Base-by-base conservation (phyloP, 176 grass and related monocot genomes). In the Leersia perrieri region DNA sequence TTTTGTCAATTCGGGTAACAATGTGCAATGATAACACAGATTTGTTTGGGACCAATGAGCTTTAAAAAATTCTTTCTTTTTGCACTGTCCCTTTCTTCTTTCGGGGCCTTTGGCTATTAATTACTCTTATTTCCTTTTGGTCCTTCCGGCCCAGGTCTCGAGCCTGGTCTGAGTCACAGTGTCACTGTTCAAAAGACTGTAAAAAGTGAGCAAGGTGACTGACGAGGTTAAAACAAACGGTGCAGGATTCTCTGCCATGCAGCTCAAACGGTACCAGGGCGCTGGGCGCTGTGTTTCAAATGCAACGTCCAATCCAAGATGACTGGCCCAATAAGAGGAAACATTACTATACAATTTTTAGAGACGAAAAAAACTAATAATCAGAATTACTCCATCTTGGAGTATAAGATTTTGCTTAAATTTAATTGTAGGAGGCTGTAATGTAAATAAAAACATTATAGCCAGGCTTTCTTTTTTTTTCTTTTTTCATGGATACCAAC, bases 21-120 rank as follows among this genome's bases (percentile, higher is more conserved):
- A 57, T n/a, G 22, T 51, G 29, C 57, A 73, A 79, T 88, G 60
- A 78, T 83, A 15, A 67, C 39, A 57, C 23, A 10, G 60, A 68
- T 88, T 79, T 79, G 73, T 83, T 83, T 83, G 80, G 85, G 75
- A 88, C 75, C 86, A 83, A 88, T 30, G 29, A 33, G 68, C 76
- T 83, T 79, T 82, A 51, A 78, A 83, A 79, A 84, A 74, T 14
- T 33, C 7, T 35, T 68, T 79, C 81, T 74, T 88, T 80, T 32
- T 27, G 22, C 68, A 18, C 68, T 62, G 42, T 73, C 61, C 61
- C 86, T 88, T 79, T 84, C 86, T 82, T 73, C 74, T 60, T 74
- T 79, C 11, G 45, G 75, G 62, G 75, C 82, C 45, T 84, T 73
- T 47, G 34, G 81, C 61, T 66, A 88, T 83, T 88, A 78, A 57